Conservation (phyloP, 495 filamentous ascomycete species). For the Cercophora sp. region DNA sequence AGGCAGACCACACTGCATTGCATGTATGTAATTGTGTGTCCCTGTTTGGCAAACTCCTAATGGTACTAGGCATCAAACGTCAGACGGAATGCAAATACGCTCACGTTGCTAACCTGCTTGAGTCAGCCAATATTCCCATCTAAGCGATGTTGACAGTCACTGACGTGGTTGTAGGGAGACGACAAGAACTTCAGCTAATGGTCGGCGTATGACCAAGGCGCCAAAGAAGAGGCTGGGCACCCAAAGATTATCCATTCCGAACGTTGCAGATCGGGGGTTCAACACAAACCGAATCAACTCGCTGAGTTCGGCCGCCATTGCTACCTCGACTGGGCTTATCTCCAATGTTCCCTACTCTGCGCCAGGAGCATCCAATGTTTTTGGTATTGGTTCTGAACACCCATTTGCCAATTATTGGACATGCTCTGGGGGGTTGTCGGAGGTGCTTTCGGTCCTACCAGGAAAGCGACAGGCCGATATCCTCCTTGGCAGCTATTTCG, state of each 20-base stretch:
- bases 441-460: slow-evolving; percentile 66
- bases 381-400: slow-evolving; percentile 63
- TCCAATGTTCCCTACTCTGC: slow-evolving; percentile 64
- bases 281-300: slow-evolving; percentile 31
- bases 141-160: no score
- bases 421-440: slow-evolving; percentile 62
- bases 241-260: slow-evolving; percentile 33
- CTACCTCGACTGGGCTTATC: slow-evolving; percentile 55
- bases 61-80: slow-evolving; percentile 53
- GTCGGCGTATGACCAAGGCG: slow-evolving; percentile 55
- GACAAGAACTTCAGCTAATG: slow-evolving; percentile 43
- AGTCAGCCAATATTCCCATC: slow-evolving; percentile 43
- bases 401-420: slow-evolving; percentile 78
- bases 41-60: neutral
- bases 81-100: slow-evolving; percentile 68
- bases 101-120: slow-evolving; percentile 62
- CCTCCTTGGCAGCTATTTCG: slow-evolving; percentile 64
- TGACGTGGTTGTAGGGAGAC: no score
- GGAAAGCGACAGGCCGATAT: slow-evolving; percentile 69
- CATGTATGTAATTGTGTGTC: slow-evolving; percentile 45
- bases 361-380: slow-evolving; percentile 61
- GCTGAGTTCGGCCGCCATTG: slow-evolving; percentile 42
- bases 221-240: slow-evolving; percentile 44
- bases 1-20: slow-evolving; percentile 59
- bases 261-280: slow-evolving; percentile 43